Evolutionary conservation across 805 yeast species (phyloP), one percentile per base, ranked within the genome.

Genomic region (Tetrapisispora fleetii): DNA sequence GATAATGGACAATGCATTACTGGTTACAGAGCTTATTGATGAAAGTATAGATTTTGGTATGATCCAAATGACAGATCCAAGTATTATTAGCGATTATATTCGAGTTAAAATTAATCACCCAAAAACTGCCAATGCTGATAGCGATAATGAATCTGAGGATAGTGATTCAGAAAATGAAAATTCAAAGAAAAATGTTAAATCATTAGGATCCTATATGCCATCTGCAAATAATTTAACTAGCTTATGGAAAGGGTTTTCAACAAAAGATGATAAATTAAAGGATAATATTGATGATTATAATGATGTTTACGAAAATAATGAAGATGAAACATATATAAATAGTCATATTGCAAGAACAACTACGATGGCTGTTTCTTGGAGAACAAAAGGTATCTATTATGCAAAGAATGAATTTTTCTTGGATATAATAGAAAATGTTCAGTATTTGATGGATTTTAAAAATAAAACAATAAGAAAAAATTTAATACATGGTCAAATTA

Each of bases 21-120:
- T 88, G 44, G 76, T 88, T 8, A 83, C 83, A 64, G 96, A 89
- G 62, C 67, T 88, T n/a, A 65, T 88, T 40, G 96, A 88, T 60
- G 96, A 88, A 60, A 84, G 88, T 73, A 76, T 86, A 79, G 96
- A 89, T 64, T 84, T 77, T 64, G 96, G 96, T 9, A 67, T 84
- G n/a, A 80, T 88, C 1, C 96, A 89, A 66, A 71, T 84, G 47
- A 85, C 96, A 0, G 95, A 89, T 58, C 77, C 80, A 46, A 83
- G 82, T 53, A 76, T 89, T 13, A 71, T 89, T 48, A 80, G 79
- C 57, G 95, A 88, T 60, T 89, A 84, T 59, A 81, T 84, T 53
- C 81, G 85, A 50, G 72, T 81, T 45, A 77, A 78, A 45, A 67
- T 73, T 40, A 71, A 72, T 54, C 53, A 67, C 46, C 67, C 75